Evolutionary conservation across 176 grass and related monocot species (phyloP), one percentile per base, ranked within the genome.

Genomic region (Areca catechu): DNA sequence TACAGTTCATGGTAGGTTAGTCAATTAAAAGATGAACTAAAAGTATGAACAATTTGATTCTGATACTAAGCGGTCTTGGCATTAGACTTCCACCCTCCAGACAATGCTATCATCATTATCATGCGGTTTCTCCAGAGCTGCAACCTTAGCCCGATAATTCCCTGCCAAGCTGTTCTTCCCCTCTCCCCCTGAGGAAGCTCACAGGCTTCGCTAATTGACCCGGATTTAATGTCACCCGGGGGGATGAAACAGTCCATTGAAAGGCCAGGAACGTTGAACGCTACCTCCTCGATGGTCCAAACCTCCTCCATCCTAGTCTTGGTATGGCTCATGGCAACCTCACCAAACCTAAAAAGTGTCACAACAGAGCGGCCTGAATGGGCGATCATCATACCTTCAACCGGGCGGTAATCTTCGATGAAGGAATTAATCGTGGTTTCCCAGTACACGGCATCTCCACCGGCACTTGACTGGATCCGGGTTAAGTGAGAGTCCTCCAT

Each of bases 161-260:
- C 51, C 65, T 7, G 12, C 25, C 51, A 43, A 37, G 17, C 15
- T 30, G 65, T 51, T 67, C 51, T 67, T 55, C 19, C 65, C 14
- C 24, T 54, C n/a, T 67, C 65, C 3, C 65, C 52, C 16, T 43
- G 51, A 54, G 65, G 65, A 12, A 67, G 65, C 25, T 67, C 65
- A 17, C 65, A 56, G 24, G 65, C 65, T 55, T 67, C 65, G 9
- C 65, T 56, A 5, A 67, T 37, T 15, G 65, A 43, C 65, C 24
- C 65, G 7, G 50, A 51, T 30, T 67, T 67, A 37, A 67, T 53
- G 15, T 67, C 65, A 0, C 50, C 65, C 1, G 65, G 65, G 43
- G 65, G 65, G 27, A 67, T 67, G 51, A 67, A 67, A 56, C 65
- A 67, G 19, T 67, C 65, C 65, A 67, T 47, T 15, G 65, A 67